Evolutionary conservation across 169 alveolate species (phyloP).

Genomic region (Besnoitia besnoiti): DNA sequence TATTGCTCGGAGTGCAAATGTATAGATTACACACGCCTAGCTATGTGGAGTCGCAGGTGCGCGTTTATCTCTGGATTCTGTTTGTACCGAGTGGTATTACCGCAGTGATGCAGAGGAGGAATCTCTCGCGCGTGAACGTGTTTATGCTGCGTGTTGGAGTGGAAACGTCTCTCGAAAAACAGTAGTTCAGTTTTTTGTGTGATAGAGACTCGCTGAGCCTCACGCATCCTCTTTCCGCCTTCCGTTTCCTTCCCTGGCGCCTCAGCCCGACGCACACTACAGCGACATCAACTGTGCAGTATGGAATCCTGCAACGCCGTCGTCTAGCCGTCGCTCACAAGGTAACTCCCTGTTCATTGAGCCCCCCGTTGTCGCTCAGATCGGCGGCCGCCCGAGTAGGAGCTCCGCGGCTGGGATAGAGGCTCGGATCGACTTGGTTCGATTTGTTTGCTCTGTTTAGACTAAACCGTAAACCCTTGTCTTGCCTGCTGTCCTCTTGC

Average conservation of each 20-base stretch:
- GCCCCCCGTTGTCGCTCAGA: not conserved
- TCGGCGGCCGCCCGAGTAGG: not conserved
- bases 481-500: not conserved
- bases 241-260: too few species aligned
- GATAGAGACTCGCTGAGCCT: too few species aligned
- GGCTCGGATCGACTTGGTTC: not conserved
- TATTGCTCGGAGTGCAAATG: not conserved
- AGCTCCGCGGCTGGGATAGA: not conserved
- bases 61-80: too few species aligned
- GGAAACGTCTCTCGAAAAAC: too few species aligned
- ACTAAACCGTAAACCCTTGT: not conserved
- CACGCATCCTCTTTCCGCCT: too few species aligned
- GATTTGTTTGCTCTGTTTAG: not conserved
- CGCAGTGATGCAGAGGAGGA: too few species aligned
- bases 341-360: not conserved
- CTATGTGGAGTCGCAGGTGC: too few species aligned
- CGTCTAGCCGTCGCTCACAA: not conserved
- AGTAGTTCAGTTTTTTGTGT: too few species aligned
- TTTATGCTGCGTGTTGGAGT: too few species aligned
- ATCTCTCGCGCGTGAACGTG: too few species aligned
- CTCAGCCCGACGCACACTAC: conserved; percentile 32
- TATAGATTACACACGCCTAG: too few species aligned
- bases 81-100: too few species aligned
- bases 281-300: conserved; percentile 46
- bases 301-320: conserved; percentile 19